phyloP scores from a whole-genome alignment of 2,329 filamentous ascomycete species.

The Alternaria sp. region DNA sequence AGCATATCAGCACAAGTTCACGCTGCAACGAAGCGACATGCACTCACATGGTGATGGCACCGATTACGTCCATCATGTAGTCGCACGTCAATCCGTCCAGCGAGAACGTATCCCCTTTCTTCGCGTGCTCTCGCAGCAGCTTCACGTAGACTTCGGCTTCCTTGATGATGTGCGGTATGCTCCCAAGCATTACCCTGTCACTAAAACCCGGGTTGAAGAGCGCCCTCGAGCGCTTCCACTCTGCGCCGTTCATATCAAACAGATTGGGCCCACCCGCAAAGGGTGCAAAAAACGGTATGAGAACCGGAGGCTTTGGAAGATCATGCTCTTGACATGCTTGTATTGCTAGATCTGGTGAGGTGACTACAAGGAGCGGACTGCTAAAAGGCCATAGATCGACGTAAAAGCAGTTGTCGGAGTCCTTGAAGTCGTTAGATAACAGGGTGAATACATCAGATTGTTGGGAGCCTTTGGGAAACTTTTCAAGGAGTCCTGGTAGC shows the following conservation, averaged over 20 bases:
- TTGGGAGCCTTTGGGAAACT: constrained; percentile 19
- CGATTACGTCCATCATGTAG: constrained; percentile 16
- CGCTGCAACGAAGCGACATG: too few relatives aligned
- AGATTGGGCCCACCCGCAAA: constrained; percentile 25
- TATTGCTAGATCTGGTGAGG: constrained; percentile 10
- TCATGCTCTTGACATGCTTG: constrained; percentile 13
- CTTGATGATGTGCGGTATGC: constrained; percentile 8
- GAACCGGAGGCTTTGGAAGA: constrained; percentile 17
- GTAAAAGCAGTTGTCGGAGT: constrained; percentile 14
- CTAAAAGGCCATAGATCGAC: constrained; percentile 32
- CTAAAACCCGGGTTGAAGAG: constrained; percentile 31
- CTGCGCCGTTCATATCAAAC: constrained; percentile 21
- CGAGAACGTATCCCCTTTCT: constrained; percentile 7
- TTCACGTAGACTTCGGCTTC: constrained; percentile 11
- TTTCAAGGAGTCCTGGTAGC: constrained; percentile 7
- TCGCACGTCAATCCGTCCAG: constrained; percentile 10
- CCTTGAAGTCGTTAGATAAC: constrained; percentile 13
- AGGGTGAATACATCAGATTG: constrained; percentile 17
- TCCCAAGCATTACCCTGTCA: constrained; percentile 57
- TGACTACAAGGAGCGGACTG: constrained; percentile 22
- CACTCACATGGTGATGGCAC: neutral
- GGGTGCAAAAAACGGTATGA: constrained; percentile 17
- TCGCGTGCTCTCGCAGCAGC: constrained; percentile 6
- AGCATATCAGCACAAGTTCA: neutral
- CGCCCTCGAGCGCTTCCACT: constrained; percentile 41